Evolutionary conservation across 805 yeast genomes (phyloP).

Genomic region (Candida wancherniae): DNA sequence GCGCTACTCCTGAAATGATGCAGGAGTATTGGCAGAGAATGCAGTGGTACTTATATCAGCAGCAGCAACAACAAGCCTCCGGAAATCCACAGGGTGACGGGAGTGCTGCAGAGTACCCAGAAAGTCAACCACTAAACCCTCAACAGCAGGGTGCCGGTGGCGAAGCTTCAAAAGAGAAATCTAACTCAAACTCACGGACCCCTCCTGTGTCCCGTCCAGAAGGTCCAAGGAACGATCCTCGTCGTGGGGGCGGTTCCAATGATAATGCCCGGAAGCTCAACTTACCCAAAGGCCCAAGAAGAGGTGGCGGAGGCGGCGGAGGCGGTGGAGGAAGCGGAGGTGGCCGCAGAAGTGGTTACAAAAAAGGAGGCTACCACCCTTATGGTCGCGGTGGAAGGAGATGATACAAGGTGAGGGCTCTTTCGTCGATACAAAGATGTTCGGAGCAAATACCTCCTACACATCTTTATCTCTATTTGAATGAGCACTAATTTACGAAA

Average conservation of each 20-base stretch:
- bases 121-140: constrained; percentile 40
- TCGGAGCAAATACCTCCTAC: neutral
- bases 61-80: constrained; percentile 36
- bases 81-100: constrained; percentile 20
- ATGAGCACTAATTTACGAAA: no score
- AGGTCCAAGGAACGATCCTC: constrained; percentile 17
- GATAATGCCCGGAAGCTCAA: constrained; percentile 21
- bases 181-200: constrained; percentile 1
- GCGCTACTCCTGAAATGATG: constrained; percentile 49
- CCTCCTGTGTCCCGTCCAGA: constrained; percentile 16
- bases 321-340: constrained; percentile 30
- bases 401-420: no score
- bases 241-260: constrained; percentile 9
- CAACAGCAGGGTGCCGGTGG: constrained; percentile 27
- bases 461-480: no score
- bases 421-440: neutral
- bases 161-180: constrained; percentile 4
- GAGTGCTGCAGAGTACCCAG: constrained; percentile 28
- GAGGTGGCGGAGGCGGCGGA: constrained; percentile 16
- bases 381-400: constrained; percentile 39
- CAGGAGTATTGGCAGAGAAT: constrained; percentile 60
- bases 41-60: constrained; percentile 63
- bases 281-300: constrained; percentile 51
- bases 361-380: constrained; percentile 37
- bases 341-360: constrained; percentile 25